Conservation (phyloP, 2,329 filamentous ascomycete species). For the Fusarium protoensiforme region DNA sequence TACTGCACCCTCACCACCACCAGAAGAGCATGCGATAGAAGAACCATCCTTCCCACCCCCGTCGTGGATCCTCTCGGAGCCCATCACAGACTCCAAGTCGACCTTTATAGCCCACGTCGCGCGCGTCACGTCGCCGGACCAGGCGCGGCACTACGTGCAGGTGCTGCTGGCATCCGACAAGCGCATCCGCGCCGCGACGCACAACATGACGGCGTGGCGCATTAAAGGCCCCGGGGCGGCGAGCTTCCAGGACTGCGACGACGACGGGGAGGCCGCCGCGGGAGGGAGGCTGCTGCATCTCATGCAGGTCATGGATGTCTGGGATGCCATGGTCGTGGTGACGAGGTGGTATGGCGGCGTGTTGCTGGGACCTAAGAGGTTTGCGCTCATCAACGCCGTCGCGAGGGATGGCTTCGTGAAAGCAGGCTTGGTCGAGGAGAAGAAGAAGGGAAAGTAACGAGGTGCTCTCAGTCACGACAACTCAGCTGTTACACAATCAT, state of each 20-base stretch:
- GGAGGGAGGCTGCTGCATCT: conserved; percentile 87
- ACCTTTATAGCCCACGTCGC: conserved; percentile 86
- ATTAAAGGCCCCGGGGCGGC: conserved; percentile 70
- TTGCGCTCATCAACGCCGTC: conserved; percentile 88
- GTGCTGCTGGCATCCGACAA: conserved; percentile 86
- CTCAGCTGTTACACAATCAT: neutral
- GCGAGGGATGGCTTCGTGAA: conserved; percentile 86
- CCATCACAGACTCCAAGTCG: conserved; percentile 84
- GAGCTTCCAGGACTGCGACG: conserved; percentile 88
- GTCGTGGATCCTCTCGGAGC: conserved; percentile 79
- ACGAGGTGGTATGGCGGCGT: conserved; percentile 96
- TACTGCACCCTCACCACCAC: conserved; percentile 16
- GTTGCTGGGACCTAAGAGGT: conserved; percentile 87
- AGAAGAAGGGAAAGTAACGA: conserved; percentile 47
- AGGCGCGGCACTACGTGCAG: conserved; percentile 77
- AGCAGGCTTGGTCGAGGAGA: conserved; percentile 75
- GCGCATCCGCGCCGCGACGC: conserved; percentile 85
- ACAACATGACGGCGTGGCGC: conserved; percentile 96
- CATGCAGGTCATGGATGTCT: conserved; percentile 94
- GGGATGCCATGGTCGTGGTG: conserved; percentile 93
- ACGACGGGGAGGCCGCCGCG: conserved; percentile 95
- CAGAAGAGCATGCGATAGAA: conserved; percentile 11
- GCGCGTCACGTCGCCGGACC: conserved; percentile 72
- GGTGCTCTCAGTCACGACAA: conserved; percentile 1
- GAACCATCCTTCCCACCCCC: conserved; percentile 37